Evolutionary conservation across 345 rosid species (phyloP).

Genomic region (Linum trigynum): DNA sequence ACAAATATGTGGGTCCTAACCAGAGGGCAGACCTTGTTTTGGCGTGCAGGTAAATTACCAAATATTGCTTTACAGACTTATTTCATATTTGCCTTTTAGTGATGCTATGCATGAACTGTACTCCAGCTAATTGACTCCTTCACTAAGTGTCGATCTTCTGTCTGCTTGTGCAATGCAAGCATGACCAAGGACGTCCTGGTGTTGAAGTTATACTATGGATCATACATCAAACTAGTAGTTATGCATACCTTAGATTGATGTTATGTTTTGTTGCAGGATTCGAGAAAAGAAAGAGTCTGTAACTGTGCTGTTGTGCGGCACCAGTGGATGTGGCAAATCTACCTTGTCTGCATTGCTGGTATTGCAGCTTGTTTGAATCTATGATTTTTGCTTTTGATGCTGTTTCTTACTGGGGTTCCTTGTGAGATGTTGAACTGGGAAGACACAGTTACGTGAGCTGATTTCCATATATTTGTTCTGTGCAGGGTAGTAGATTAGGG

Average conservation of each 20-base stretch:
- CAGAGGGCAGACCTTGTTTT: constrained; percentile 91
- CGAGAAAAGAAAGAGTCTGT: constrained; percentile 97
- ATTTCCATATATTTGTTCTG: not conserved
- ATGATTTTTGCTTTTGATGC: not conserved
- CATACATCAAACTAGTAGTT: too few relatives aligned
- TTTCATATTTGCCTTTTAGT: not conserved
- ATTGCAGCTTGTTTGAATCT: constrained; percentile 14
- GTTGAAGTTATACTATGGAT: too few relatives aligned
- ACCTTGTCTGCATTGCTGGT: constrained; percentile 99
- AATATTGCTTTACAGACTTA: not conserved
- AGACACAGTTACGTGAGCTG: not conserved
- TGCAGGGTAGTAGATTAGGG: constrained; percentile 75
- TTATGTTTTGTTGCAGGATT: constrained; percentile 52
- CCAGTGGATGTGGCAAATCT: constrained; percentile 99
- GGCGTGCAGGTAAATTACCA: constrained; percentile 76
- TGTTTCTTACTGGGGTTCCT: not conserved
- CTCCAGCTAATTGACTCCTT: too few relatives aligned
- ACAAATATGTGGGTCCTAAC: constrained; percentile 87
- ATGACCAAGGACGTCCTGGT: too few relatives aligned
- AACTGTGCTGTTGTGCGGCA: constrained; percentile 93
- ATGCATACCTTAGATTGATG: not conserved
- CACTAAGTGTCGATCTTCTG: not conserved
- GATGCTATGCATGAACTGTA: not conserved
- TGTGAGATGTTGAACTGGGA: not conserved
- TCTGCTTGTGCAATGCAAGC: too few relatives aligned